phyloP scores from a whole-genome alignment of 164 flowering plant species.

The Cinnamomum micranthum region DNA sequence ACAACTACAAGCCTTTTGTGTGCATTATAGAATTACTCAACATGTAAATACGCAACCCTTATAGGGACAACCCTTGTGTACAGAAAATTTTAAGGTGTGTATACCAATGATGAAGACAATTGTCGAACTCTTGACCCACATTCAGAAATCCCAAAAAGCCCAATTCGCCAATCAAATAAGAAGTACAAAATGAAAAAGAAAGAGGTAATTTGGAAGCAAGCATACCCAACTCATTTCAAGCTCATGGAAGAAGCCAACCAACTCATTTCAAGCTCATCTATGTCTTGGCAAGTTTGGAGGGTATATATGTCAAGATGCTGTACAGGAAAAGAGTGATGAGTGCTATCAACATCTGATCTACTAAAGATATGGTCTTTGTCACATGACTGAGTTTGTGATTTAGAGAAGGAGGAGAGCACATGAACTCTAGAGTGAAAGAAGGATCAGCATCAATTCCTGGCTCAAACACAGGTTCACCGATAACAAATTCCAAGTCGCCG shows the following conservation, averaged over 20 bases:
- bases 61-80: too few species aligned
- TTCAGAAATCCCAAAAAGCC: too few species aligned
- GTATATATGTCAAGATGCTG: conserved; percentile 11
- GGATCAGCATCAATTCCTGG: conserved; percentile 4
- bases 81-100: too few species aligned
- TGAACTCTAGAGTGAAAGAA: conserved; percentile 15
- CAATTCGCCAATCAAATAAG: too few species aligned
- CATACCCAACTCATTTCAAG: background rate
- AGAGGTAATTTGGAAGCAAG: background rate
- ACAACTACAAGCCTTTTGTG: too few species aligned
- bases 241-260: background rate
- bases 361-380: conserved; percentile 11
- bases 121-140: too few species aligned
- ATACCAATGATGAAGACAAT: too few species aligned
- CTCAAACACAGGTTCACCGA: conserved; percentile 6
- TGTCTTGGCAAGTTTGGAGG: background rate
- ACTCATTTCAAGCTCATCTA: background rate
- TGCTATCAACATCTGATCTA: conserved; percentile 17
- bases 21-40: too few species aligned
- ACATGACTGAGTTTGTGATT: conserved; percentile 1
- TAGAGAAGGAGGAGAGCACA: conserved; percentile 14
- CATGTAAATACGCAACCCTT: too few species aligned
- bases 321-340: conserved; percentile 8
- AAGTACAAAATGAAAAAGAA: too few species aligned
- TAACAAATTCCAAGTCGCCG: conserved; percentile 5